These are phyloP conservation scores for Bromus sterilis DNA, from an alignment of 176 grass and related monocot genomes.

Conservation along the genomic window DNA sequence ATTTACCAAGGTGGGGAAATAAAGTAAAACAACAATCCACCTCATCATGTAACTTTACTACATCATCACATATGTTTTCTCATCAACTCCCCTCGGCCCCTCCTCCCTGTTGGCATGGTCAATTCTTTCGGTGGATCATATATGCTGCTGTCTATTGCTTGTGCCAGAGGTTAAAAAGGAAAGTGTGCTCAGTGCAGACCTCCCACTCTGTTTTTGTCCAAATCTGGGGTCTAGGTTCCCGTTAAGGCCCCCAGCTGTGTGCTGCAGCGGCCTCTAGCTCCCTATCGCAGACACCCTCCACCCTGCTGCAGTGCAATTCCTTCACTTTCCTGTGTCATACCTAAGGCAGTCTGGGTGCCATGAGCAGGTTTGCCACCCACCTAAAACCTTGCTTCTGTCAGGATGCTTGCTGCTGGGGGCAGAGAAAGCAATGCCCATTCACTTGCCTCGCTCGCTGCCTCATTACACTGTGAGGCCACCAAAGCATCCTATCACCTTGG, in stretches of 20 bases:
- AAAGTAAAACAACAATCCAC: neutral
- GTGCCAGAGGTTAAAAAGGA: neutral
- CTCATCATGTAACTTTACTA: neutral
- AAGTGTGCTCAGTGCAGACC: neutral
- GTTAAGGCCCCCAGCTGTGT: neutral
- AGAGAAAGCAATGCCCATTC: too few species aligned
- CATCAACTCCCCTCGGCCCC: neutral
- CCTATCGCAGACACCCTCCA: neutral
- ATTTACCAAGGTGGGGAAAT: neutral
- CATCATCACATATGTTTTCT: neutral
- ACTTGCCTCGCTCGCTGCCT: neutral
- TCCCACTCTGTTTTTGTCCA: neutral
- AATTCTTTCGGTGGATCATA: neutral
- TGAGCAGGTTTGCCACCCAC: neutral
- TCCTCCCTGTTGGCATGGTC: neutral
- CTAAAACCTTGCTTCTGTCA: neutral
- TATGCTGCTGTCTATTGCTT: neutral
- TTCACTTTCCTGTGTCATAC: neutral
- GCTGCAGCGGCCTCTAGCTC: neutral
- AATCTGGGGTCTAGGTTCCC: neutral
- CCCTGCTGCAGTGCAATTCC: neutral
- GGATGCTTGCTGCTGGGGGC: neutral
- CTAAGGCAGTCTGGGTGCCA: neutral
- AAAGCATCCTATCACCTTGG: neutral
- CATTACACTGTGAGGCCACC: neutral